phyloP scores from a whole-genome alignment of 306 rosid genomes.

The Cucurbita moschata region DNA sequence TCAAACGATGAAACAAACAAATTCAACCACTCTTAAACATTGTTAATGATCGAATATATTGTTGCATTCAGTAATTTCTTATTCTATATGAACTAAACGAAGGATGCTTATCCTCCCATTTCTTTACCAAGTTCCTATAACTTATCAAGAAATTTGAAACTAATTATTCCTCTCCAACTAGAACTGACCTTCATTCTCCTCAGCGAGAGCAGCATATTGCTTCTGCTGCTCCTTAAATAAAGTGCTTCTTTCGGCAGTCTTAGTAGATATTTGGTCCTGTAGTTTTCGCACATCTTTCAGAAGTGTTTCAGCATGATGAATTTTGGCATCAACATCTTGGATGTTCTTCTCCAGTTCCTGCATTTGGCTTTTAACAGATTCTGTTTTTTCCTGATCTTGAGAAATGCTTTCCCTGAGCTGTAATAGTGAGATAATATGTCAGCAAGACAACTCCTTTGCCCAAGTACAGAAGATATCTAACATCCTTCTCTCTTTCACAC shows the following conservation, averaged over 20 bases:
- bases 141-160: background rate
- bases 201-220: slow-evolving; percentile 48
- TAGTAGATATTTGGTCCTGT: slow-evolving; percentile 47
- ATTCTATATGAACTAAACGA: background rate
- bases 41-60: background rate
- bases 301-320: slow-evolving; percentile 33
- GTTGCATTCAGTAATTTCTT: background rate
- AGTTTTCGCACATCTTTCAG: slow-evolving; percentile 44
- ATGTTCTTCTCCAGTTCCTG: slow-evolving; percentile 57
- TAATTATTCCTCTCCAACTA: slow-evolving; percentile 8
- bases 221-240: slow-evolving; percentile 46
- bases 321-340: slow-evolving; percentile 38
- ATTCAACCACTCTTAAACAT: background rate
- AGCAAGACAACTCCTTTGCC: slow-evolving; percentile 1
- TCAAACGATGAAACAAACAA: background rate
- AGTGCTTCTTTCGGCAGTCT: slow-evolving; percentile 54
- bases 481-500: background rate
- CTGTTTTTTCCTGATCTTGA: slow-evolving; percentile 68
- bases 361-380: slow-evolving; percentile 40
- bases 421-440: slow-evolving; percentile 9
- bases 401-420: slow-evolving; percentile 82
- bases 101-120: background rate
- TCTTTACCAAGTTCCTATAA: background rate
- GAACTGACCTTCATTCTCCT: slow-evolving; percentile 63
- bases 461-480: background rate